These are phyloP conservation scores for Poterioochromonas sp. DNA, from an alignment of 352 stramenopile species.

Conservation along the genomic window DNA sequence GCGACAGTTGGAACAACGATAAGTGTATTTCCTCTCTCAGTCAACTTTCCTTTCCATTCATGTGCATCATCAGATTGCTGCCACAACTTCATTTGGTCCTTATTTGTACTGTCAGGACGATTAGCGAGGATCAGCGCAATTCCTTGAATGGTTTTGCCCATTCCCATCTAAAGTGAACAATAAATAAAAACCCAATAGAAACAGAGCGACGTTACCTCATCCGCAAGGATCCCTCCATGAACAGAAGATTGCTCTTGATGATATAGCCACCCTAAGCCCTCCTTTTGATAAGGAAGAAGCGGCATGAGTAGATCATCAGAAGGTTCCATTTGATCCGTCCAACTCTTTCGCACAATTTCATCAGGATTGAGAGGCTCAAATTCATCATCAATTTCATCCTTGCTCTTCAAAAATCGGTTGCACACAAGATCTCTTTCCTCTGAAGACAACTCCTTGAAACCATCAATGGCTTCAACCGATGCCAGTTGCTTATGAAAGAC, in stretches of 20 bases:
- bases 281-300: slow-evolving; percentile 96
- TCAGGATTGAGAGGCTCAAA: slow-evolving; percentile 44
- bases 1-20: slow-evolving; percentile 93
- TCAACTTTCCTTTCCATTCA: neutral
- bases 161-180: slow-evolving; percentile 40
- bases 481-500: neutral
- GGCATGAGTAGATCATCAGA: slow-evolving; percentile 59
- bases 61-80: slow-evolving; percentile 44
- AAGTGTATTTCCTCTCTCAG: slow-evolving; percentile 57
- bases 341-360: slow-evolving; percentile 46
- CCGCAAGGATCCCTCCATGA: slow-evolving; percentile 85
- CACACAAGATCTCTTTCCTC: slow-evolving; percentile 38
- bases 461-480: slow-evolving; percentile 38
- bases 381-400: slow-evolving; percentile 43
- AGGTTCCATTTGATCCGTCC: slow-evolving; percentile 48
- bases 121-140: slow-evolving; percentile 91
- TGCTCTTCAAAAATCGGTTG: slow-evolving; percentile 38
- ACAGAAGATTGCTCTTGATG: slow-evolving; percentile 71
- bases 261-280: slow-evolving; percentile 89
- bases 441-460: slow-evolving; percentile 41
- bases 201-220: slow-evolving; percentile 79
- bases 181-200: neutral
- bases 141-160: slow-evolving; percentile 93
- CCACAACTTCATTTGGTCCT: slow-evolving; percentile 45
- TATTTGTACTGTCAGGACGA: slow-evolving; percentile 55